Conservation (phyloP, 495 filamentous ascomycete genomes). For the Tuber brumale region DNA sequence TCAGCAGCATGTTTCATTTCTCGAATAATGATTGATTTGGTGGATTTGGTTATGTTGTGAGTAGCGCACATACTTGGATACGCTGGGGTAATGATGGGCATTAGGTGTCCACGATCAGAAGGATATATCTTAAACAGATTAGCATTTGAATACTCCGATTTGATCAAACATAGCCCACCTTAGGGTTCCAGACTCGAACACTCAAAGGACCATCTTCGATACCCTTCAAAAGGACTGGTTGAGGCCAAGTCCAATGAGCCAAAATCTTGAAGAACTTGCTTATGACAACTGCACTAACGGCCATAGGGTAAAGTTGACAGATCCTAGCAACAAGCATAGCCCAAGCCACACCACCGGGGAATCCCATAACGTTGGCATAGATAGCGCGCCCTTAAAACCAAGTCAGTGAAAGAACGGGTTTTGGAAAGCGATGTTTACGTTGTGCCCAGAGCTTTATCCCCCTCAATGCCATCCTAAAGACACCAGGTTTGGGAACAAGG, state of each 20-base stretch:
- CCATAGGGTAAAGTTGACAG: conserved; percentile 94
- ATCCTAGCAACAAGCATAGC: conserved; percentile 93
- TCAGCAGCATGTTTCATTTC: conserved; percentile 72
- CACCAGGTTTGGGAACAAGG: conserved; percentile 78
- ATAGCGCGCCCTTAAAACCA: conserved; percentile 60
- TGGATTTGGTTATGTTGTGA: conserved; percentile 82
- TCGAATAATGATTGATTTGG: conserved; percentile 70
- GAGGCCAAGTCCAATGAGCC: conserved; percentile 86
- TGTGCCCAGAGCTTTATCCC: conserved; percentile 96
- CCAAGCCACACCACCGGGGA: conserved; percentile 94
- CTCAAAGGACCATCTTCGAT: conserved; percentile 78
- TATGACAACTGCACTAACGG: conserved; percentile 75
- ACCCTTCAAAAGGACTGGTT: conserved; percentile 77
- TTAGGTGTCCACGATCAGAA: conserved; percentile 73
- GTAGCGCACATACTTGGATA: conserved; percentile 96
- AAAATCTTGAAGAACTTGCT: conserved; percentile 91
- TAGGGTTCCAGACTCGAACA: conserved; percentile 89
- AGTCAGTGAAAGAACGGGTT: not conserved
- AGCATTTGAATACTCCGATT: conserved; percentile 1
- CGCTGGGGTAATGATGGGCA: conserved; percentile 96
- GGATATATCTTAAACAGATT: conserved; percentile 59
- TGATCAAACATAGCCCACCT: conserved; percentile 49
- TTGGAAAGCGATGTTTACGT: conserved; percentile 47
- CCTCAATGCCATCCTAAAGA: conserved; percentile 78
- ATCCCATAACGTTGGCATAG: conserved; percentile 92